These are phyloP conservation scores for Microbotryum intermedium DNA, from an alignment of 1,284 basidiomycete genomes.

Conservation along the genomic window DNA sequence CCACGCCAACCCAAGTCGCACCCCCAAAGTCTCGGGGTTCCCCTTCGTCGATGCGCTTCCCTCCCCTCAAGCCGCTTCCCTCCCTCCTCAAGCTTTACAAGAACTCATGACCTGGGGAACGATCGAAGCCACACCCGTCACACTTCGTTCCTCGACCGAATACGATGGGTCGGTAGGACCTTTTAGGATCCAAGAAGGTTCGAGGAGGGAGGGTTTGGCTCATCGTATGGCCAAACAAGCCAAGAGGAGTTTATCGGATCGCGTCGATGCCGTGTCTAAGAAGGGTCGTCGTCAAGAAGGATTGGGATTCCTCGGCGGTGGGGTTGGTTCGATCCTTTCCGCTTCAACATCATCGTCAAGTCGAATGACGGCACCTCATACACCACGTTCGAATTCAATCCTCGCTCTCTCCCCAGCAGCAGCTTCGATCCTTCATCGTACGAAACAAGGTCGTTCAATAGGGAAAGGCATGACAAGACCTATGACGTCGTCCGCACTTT, in stretches of 20 bases:
- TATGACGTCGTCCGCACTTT: no score
- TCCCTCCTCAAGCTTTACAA: conserved; percentile 64
- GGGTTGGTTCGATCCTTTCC: no score
- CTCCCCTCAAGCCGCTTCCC: conserved; percentile 68
- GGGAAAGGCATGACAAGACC: no score
- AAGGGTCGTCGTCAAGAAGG: no score
- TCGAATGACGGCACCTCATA: no score
- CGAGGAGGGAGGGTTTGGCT: conserved; percentile 63
- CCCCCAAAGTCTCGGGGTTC: conserved; percentile 52
- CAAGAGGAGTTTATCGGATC: conserved; percentile 39
- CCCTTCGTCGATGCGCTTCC: conserved; percentile 74
- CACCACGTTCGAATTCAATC: no score
- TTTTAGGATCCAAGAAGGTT: conserved; percentile 31
- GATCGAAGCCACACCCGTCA: conserved; percentile 71
- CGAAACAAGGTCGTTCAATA: no score
- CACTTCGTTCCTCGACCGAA: conserved; percentile 53
- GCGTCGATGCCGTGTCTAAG: conserved; percentile 9
- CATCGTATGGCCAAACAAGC: conserved; percentile 60
- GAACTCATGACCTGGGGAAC: conserved; percentile 92
- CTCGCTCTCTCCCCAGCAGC: no score
- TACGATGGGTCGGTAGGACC: conserved; percentile 23
- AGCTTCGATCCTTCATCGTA: no score
- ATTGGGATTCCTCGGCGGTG: no score
- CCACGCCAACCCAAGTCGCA: conserved; percentile 25
- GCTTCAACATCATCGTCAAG: no score